phyloP scores from a whole-genome alignment of 805 yeast genomes.

The Debaryomyces prosopidis region DNA sequence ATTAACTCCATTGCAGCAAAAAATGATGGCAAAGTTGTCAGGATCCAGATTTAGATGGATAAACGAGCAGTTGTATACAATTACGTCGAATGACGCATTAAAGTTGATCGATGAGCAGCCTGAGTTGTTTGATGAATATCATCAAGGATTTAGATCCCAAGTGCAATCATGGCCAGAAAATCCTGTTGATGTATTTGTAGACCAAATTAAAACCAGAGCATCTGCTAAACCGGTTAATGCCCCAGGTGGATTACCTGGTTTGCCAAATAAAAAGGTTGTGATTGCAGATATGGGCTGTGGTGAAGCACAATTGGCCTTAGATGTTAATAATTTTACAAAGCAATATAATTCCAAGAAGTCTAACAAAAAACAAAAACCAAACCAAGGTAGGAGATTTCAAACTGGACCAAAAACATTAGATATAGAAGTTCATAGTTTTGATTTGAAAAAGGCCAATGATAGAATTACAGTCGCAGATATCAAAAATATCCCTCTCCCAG shows the following conservation, averaged over 20 bases:
- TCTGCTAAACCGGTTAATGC: conserved; percentile 75
- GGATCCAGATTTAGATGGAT: conserved; percentile 98
- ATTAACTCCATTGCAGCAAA: conserved; percentile 86
- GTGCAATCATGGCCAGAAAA: conserved; percentile 98
- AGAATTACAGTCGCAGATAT: conserved; percentile 97
- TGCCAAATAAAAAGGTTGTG: conserved; percentile 60
- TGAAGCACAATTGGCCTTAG: conserved; percentile 83
- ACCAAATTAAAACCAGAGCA: conserved; percentile 58
- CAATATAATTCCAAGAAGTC: conserved; percentile 23
- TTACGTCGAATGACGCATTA: conserved; percentile 74
- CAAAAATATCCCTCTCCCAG: conserved; percentile 80
- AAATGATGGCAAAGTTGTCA: conserved; percentile 91
- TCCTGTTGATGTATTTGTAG: conserved; percentile 89
- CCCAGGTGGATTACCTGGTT: conserved; percentile 93
- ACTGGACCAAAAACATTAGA: conserved; percentile 38
- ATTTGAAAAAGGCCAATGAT: conserved; percentile 83
- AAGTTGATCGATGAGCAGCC: conserved; percentile 78
- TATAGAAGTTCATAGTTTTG: conserved; percentile 82
- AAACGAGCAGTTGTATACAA: conserved; percentile 94
- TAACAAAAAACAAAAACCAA: conserved; percentile 32
- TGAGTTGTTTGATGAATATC: conserved; percentile 87
- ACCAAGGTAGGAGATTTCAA: conserved; percentile 10
- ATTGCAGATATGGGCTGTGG: conserved; percentile 99
- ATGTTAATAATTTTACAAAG: conserved; percentile 54
- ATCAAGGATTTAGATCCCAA: conserved; percentile 91